phyloP scores from a whole-genome alignment of 2,329 filamentous ascomycete genomes.

The Neonectria coccinea region DNA sequence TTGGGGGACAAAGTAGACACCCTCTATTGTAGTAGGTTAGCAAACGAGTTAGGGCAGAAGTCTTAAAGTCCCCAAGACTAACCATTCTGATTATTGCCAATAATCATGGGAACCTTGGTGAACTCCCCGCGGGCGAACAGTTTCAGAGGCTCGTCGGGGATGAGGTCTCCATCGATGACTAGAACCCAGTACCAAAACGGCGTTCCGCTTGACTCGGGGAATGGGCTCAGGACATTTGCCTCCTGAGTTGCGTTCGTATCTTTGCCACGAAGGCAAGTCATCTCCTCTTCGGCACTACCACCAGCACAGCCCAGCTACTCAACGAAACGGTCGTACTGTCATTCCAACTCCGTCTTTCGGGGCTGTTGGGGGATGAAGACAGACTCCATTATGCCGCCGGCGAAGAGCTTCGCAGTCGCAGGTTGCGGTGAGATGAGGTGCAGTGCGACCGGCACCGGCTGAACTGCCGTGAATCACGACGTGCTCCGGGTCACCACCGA shows the following conservation, averaged over 20 bases:
- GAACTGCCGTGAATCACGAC: conserved; percentile 14
- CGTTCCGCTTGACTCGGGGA: conserved; percentile 48
- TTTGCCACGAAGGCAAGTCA: conserved; percentile 54
- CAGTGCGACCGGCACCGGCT: conserved; percentile 5
- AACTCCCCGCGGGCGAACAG: conserved; percentile 53
- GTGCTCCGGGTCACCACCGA: conserved; percentile 6
- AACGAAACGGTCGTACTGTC: conserved; percentile 54
- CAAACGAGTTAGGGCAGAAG: conserved; percentile 33
- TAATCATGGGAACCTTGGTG: conserved; percentile 54
- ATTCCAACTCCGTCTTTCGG: conserved; percentile 53
- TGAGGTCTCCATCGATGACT: conserved; percentile 57
- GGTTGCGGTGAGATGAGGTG: background rate
- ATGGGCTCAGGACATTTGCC: conserved; percentile 55
- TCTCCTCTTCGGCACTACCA: conserved; percentile 36
- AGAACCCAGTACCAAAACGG: conserved; percentile 61
- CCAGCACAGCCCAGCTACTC: conserved; percentile 49
- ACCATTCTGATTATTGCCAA: conserved; percentile 56
- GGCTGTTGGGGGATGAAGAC: conserved; percentile 54
- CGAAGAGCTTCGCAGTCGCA: conserved; percentile 49
- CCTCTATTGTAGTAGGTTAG: conserved; percentile 49
- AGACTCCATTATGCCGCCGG: conserved; percentile 55
- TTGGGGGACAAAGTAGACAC: conserved; percentile 54
- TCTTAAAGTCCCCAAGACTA: conserved; percentile 19
- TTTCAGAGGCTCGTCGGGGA: conserved; percentile 53
- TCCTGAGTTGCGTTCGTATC: conserved; percentile 50